Conservation (phyloP, 441 rosid species). For the Hura crepitans region DNA sequence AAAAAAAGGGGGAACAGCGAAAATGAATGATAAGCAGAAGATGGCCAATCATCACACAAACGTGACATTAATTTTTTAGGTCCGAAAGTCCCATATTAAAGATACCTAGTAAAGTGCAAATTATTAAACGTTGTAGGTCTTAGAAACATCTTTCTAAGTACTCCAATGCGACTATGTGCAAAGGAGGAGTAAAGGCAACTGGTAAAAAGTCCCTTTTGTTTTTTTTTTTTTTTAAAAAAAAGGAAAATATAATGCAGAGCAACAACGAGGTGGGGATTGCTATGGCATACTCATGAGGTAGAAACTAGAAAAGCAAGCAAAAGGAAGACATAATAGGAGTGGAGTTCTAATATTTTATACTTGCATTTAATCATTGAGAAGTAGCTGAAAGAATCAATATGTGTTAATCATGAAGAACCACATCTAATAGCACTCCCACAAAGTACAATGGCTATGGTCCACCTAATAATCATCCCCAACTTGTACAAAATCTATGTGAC, state of each 20-base stretch:
- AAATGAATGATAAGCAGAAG: not conserved
- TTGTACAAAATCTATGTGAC: constrained; percentile 19
- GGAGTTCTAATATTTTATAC: constrained; percentile 21
- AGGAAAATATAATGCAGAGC: constrained; percentile 11
- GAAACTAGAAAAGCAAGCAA: constrained; percentile 14
- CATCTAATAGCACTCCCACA: constrained; percentile 31
- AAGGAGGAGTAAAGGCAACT: constrained; percentile 3
- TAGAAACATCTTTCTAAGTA: constrained; percentile 9
- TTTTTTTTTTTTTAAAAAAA: not conserved
- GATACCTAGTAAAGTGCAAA: not conserved
- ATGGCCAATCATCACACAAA: not conserved
- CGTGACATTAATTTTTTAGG: not conserved
- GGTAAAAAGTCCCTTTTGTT: not conserved
- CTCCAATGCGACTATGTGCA: not conserved
- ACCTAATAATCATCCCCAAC: constrained; percentile 29
- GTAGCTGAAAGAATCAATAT: constrained; percentile 35
- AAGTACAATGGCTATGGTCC: constrained; percentile 35
- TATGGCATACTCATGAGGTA: constrained; percentile 14
- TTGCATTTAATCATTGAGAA: constrained; percentile 32
- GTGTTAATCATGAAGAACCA: constrained; percentile 30
- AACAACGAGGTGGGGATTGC: constrained; percentile 17
- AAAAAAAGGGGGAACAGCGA: too few relatives aligned
- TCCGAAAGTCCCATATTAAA: constrained; percentile 3
- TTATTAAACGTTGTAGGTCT: not conserved
- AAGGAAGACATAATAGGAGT: constrained; percentile 22